phyloP scores from a whole-genome alignment of 1,284 basidiomycete genomes.

The Tilletia setariae region DNA sequence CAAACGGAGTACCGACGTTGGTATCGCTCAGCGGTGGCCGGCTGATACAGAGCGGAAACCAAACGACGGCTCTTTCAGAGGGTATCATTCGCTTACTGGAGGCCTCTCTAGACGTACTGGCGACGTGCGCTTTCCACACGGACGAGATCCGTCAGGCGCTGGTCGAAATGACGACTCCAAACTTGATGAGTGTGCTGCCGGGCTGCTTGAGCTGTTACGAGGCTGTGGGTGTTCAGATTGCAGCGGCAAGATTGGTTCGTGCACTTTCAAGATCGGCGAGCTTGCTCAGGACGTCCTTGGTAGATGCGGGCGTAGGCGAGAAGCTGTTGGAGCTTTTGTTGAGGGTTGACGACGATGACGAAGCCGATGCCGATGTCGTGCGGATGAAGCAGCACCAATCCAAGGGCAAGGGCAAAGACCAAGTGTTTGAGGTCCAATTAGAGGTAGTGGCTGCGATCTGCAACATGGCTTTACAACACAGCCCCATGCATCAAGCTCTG shows the following conservation, averaged over 20 bases:
- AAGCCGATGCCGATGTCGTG: no score
- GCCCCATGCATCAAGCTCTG: constrained; percentile 45
- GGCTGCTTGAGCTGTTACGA: constrained; percentile 30
- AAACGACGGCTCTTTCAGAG: constrained; percentile 29
- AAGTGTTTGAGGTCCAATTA: constrained; percentile 34
- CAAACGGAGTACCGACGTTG: not conserved
- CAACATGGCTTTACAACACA: constrained; percentile 48
- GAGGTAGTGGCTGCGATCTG: constrained; percentile 44
- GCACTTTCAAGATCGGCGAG: constrained; percentile 43
- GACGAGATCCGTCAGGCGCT: constrained; percentile 41
- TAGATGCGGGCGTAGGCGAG: constrained; percentile 44
- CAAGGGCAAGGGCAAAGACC: constrained; percentile 24
- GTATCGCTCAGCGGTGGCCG: constrained; percentile 22
- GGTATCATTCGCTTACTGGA: constrained; percentile 38
- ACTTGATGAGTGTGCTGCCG: constrained; percentile 36
- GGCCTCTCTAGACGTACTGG: constrained; percentile 34
- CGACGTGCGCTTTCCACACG: constrained; percentile 38
- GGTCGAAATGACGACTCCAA: constrained; percentile 35
- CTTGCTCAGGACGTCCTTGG: constrained; percentile 42
- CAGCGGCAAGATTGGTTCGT: constrained; percentile 41
- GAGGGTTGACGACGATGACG: not conserved
- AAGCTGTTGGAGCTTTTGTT: constrained; percentile 35
- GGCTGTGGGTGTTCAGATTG: constrained; percentile 41
- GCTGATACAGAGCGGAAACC: constrained; percentile 18
- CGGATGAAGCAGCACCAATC: no score